phyloP scores from a whole-genome alignment of 176 grass and related monocot species.

The Carex kokanica region DNA sequence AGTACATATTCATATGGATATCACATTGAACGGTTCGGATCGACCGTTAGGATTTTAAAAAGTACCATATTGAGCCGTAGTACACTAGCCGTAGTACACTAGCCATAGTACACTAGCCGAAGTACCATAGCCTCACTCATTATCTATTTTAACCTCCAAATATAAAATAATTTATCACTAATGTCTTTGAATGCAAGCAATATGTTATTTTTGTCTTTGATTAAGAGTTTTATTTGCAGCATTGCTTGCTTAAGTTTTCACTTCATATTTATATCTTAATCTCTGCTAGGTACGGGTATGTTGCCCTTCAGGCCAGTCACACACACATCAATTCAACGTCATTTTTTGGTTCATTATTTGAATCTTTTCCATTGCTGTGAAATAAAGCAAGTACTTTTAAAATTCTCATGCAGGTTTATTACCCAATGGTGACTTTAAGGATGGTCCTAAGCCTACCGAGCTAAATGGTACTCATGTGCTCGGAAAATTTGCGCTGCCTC shows the following conservation, averaged over 20 bases:
- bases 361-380: not conserved
- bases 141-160: not conserved
- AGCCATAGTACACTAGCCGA: too few species aligned
- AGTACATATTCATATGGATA: too few species aligned
- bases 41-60: too few species aligned
- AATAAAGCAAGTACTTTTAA: not conserved
- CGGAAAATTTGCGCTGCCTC: slow-evolving; percentile 41
- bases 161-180: not conserved
- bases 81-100: too few species aligned
- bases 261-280: not conserved
- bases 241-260: not conserved
- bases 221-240: not conserved
- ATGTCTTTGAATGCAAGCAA: not conserved
- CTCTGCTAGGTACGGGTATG: not conserved
- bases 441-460: slow-evolving; percentile 37
- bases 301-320: not conserved
- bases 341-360: not conserved
- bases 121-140: too few species aligned
- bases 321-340: not conserved
- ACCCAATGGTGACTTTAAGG: slow-evolving; percentile 82
- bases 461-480: slow-evolving; percentile 64
- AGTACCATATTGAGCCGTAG: too few species aligned
- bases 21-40: too few species aligned
- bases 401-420: slow-evolving; percentile 52
- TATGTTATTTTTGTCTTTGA: not conserved